A percentile compares a stretch with the other conserved stretches of the same genome.
phyloP scores from a whole-genome alignment of 495 filamentous ascomycete species.

The Glutinoglossum americanum region DNA sequence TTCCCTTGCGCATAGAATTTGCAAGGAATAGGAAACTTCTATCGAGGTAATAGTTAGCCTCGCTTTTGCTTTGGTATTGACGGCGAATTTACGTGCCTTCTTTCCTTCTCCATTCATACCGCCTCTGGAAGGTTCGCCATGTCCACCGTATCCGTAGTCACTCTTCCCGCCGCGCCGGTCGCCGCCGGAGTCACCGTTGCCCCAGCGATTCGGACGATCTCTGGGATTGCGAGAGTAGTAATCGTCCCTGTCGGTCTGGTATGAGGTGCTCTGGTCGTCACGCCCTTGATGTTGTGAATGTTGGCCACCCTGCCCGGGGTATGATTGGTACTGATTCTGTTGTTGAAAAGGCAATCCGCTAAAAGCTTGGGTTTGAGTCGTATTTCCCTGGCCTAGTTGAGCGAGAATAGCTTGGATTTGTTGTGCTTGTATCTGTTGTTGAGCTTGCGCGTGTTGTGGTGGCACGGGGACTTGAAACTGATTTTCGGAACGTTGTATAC shows the following conservation, averaged over 20 bases:
- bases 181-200: neutral
- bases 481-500: neutral
- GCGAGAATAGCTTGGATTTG: slow-evolving; percentile 5
- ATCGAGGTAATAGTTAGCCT: neutral
- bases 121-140: neutral
- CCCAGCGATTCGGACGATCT: neutral
- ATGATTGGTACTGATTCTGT: neutral
- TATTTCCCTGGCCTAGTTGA: slow-evolving; percentile 1
- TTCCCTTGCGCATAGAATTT: slow-evolving; percentile 57
- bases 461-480: neutral
- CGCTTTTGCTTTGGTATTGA: neutral
- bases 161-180: neutral
- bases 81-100: slow-evolving; percentile 1
- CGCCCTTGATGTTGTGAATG: slow-evolving; percentile 2
- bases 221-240: neutral
- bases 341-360: neutral
- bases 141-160: neutral
- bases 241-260: neutral
- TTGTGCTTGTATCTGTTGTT: neutral
- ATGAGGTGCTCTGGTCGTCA: neutral
- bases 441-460: neutral
- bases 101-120: slow-evolving; percentile 5
- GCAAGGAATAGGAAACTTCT: slow-evolving; percentile 29
- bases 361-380: neutral
- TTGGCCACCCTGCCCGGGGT: neutral